Evolutionary conservation across 768 basidiomycete genomes (phyloP), one percentile per base, ranked within the genome.

Genomic region (Leucosporidium scottii): DNA sequence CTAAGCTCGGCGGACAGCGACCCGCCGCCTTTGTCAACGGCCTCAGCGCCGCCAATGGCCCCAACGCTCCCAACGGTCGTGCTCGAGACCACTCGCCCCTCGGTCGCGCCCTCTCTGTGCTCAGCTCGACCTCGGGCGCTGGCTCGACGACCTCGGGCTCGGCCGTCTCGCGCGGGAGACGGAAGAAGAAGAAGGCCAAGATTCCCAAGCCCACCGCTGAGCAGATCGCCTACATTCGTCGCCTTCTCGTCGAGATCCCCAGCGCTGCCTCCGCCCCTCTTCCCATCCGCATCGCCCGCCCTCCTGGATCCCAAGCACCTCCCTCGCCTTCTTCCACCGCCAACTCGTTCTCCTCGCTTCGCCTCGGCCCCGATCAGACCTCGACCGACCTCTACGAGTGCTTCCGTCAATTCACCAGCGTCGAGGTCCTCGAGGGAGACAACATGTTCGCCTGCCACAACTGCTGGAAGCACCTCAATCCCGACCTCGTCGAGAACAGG

Each of bases 351-450:
- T 1, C 61, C 3, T 17, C 30, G 20, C 61, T 59, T n/a, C 50
- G 48, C 15, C 25, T 58, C 8, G 8, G 20, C 25, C 62, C 60
- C 4, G 69, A 54, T 4, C 18, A 30, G 18, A 53, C 27, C 58
- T 61, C 30, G 68, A 71, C 56, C 13, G 80, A 79, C 50, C 65
- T 81, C 36, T 74, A 79, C 50, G 91, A 93, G 65, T 91, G 89
- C 70, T 78, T 71, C 66, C 82, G 86, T 70, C 82, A 89, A 80
- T 98, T 98, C 79, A 96, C 93, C 0, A 83, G 87, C 6, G 93
- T 96, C n/a, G 93, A 98, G 74, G 84, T 90, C 10, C 80, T 98
- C 44, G 90, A 96, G 73, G 91, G 91, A 0, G 93, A 96, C 74
- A 96, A 98, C 74, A 88, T 87, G 80, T 93, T 96, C 62, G 92